Percentiles rank a stretch among this genome's conserved stretches.
phyloP scores from a whole-genome alignment of 2,329 filamentous ascomycete genomes.

The Ascochyta fabae region DNA sequence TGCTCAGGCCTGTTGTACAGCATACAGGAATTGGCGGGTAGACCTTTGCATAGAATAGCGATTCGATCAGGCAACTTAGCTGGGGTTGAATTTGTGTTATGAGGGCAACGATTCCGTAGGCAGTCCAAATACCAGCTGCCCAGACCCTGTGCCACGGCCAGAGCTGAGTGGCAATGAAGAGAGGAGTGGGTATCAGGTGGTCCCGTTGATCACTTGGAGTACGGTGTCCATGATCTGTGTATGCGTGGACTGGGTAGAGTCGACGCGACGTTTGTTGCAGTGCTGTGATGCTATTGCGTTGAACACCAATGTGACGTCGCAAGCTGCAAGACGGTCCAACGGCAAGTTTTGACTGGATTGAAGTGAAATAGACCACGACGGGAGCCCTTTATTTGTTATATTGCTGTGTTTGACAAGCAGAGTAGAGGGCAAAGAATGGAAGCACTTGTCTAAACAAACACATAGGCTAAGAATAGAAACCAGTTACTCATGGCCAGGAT shows the following conservation, averaged over 20 bases:
- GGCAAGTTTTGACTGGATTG: background rate
- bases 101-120: background rate
- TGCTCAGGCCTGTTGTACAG: background rate
- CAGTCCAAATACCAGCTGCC: constrained; percentile 8
- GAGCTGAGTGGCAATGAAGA: constrained; percentile 1
- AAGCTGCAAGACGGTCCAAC: background rate
- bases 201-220: background rate
- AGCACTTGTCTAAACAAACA: background rate
- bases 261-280: background rate
- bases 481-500: background rate
- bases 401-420: background rate
- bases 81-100: background rate
- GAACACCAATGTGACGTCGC: background rate
- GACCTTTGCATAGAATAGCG: background rate
- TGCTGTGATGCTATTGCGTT: background rate
- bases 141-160: constrained; percentile 2
- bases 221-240: background rate
- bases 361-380: background rate
- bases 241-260: background rate
- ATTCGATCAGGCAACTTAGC: background rate
- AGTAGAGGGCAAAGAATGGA: background rate
- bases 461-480: background rate
- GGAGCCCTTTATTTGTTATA: background rate
- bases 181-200: background rate
- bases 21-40: background rate